A percentile compares a stretch with the other conserved stretches of the same genome.
Evolutionary conservation across 2,329 filamentous ascomycete genomes (phyloP).

Genomic region (Mycosphaerella sp.): DNA sequence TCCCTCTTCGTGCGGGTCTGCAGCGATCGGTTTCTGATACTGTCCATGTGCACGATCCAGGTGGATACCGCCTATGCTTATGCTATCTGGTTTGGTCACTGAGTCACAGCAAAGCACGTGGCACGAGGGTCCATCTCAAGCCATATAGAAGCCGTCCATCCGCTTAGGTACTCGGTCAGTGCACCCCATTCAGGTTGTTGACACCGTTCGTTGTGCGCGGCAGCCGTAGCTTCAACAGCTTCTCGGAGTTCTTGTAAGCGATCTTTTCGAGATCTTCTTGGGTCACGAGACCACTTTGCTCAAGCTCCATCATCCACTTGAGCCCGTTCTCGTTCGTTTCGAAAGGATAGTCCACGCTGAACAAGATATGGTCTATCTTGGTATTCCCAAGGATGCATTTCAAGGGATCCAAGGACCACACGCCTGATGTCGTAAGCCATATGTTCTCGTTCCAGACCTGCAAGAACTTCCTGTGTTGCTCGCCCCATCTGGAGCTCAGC

Average conservation of each 20-base stretch:
- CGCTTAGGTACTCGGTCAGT: background rate
- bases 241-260: slow-evolving; percentile 48
- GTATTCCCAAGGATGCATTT: slow-evolving; percentile 36
- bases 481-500: slow-evolving; percentile 28
- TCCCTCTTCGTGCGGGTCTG: no score
- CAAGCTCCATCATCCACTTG: slow-evolving; percentile 47
- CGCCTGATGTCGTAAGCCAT: slow-evolving; percentile 55
- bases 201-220: slow-evolving; percentile 15
- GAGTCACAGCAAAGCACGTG: background rate
- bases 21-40: no score
- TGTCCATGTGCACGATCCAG: no score
- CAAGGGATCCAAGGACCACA: slow-evolving; percentile 49
- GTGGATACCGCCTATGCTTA: no score
- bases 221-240: slow-evolving; percentile 38
- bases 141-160: background rate
- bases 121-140: background rate
- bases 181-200: slow-evolving; percentile 2
- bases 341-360: slow-evolving; percentile 57
- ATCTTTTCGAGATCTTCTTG: slow-evolving; percentile 47
- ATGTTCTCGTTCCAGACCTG: slow-evolving; percentile 46
- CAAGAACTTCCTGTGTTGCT: slow-evolving; percentile 38
- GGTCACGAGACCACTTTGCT: slow-evolving; percentile 47
- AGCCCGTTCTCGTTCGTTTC: slow-evolving; percentile 46
- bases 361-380: slow-evolving; percentile 48
- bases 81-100: no score